These are phyloP conservation scores for Lophiotrema nucula DNA, from an alignment of 495 filamentous ascomycete genomes.

Conservation along the genomic window DNA sequence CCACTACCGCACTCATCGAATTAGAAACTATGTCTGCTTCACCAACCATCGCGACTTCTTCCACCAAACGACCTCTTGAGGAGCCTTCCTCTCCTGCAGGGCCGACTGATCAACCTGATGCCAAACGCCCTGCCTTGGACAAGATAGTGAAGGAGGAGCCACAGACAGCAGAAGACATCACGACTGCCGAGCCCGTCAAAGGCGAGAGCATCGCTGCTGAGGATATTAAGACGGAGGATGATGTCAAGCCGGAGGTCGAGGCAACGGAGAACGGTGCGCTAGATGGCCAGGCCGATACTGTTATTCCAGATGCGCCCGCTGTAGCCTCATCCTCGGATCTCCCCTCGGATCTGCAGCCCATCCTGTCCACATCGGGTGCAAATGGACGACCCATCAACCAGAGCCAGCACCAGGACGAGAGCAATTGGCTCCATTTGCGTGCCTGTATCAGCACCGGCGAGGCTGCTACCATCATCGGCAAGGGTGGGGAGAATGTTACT, in stretches of 20 bases:
- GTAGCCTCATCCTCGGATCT: constrained; percentile 49
- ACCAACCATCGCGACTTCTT: constrained; percentile 56
- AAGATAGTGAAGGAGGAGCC: constrained; percentile 70
- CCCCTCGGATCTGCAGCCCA: constrained; percentile 58
- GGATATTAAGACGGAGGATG: constrained; percentile 39
- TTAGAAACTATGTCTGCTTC: constrained; percentile 59
- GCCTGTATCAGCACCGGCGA: constrained; percentile 95
- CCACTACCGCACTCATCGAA: constrained; percentile 7
- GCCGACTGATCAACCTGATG: constrained; percentile 87
- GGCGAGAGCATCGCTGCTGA: constrained; percentile 18
- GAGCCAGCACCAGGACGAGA: constrained; percentile 73
- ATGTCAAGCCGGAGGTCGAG: neutral
- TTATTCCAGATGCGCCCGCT: constrained; percentile 71
- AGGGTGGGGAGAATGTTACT: constrained; percentile 96
- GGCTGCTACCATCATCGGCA: constrained; percentile 96
- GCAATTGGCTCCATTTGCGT: constrained; percentile 92
- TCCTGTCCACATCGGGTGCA: constrained; percentile 62
- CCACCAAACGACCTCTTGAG: constrained; percentile 91
- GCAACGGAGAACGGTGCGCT: constrained; percentile 45
- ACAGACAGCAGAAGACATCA: constrained; percentile 41
- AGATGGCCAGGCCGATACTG: constrained; percentile 61
- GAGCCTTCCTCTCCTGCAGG: constrained; percentile 93
- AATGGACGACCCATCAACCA: constrained; percentile 55
- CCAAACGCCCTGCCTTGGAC: constrained; percentile 93
- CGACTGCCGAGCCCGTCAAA: constrained; percentile 46